A percentile compares a stretch with the other conserved stretches of the same genome.
Evolutionary conservation across 768 basidiomycete species (phyloP).

Genomic region (Rhodotorula diobovata): DNA sequence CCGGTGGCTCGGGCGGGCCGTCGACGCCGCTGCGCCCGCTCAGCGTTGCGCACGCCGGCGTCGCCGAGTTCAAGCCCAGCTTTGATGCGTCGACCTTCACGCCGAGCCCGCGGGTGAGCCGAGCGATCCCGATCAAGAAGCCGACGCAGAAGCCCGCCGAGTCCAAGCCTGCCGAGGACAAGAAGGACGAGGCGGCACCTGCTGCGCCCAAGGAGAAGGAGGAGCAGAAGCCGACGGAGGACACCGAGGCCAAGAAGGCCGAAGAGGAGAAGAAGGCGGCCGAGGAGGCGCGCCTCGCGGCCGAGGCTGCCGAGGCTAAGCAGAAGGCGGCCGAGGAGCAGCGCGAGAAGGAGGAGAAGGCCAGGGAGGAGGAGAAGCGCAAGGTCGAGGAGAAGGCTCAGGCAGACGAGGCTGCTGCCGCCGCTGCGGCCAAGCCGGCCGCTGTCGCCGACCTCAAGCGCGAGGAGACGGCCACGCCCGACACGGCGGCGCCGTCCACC

Average conservation of each 20-base stretch:
- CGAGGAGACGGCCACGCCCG: slow-evolving; percentile 2
- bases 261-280: slow-evolving; percentile 12
- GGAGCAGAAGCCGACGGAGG: slow-evolving; percentile 15
- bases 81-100: slow-evolving; percentile 8
- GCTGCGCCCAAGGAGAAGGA: slow-evolving; percentile 2
- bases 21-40: slow-evolving; percentile 19
- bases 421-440: slow-evolving; percentile 9
- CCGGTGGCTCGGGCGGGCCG: background rate
- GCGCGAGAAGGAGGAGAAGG: slow-evolving; percentile 4
- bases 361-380: slow-evolving; percentile 1
- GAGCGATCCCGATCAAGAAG: slow-evolving; percentile 37
- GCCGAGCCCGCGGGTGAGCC: slow-evolving; percentile 12
- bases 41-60: background rate
- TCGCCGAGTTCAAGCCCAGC: slow-evolving; percentile 34
- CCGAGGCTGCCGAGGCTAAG: slow-evolving; percentile 7
- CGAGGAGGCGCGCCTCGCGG: slow-evolving; percentile 9
- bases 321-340: background rate
- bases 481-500: slow-evolving; percentile 7
- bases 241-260: slow-evolving; percentile 4
- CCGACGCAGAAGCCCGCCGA: slow-evolving; percentile 14
- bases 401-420: background rate
- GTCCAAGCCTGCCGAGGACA: slow-evolving; percentile 10
- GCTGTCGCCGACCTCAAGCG: slow-evolving; percentile 18
- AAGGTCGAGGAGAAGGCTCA: slow-evolving; percentile 7
- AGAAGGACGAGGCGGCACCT: slow-evolving; percentile 17